These are phyloP conservation scores for Puccinia triticina DNA, from an alignment of 1,284 basidiomycete species.

Conservation along the genomic window DNA sequence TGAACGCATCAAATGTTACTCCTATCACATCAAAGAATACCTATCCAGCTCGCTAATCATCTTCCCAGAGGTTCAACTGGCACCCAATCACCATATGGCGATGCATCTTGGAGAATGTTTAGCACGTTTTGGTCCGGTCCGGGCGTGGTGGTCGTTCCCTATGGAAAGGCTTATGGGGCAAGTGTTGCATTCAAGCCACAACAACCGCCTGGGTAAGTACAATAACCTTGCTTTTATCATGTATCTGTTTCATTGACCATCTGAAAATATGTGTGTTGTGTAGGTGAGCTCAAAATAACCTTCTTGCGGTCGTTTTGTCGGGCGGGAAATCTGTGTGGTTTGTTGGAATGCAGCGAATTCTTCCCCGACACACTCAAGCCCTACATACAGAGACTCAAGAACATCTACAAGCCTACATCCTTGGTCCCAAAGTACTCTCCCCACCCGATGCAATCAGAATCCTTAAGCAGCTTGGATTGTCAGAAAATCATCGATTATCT, in stretches of 20 bases:
- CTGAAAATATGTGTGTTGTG: too few relatives aligned
- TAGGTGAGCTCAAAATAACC: slow-evolving; percentile 12
- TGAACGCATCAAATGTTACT: slow-evolving; percentile 1
- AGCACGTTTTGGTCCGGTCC: slow-evolving; percentile 18
- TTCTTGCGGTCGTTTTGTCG: background rate
- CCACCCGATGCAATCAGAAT: background rate
- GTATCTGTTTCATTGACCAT: background rate
- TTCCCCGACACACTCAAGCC: background rate
- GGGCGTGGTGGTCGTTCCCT: slow-evolving; percentile 45
- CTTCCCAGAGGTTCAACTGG: slow-evolving; percentile 9
- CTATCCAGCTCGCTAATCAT: slow-evolving; percentile 26
- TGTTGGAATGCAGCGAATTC: background rate
- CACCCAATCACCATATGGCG: slow-evolving; percentile 44
- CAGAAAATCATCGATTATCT: background rate
- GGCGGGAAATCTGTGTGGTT: background rate
- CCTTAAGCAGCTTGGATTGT: background rate
- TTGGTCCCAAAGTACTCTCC: background rate
- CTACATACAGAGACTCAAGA: background rate
- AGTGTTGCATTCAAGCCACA: slow-evolving; percentile 20
- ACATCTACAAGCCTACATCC: background rate
- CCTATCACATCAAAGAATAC: slow-evolving; percentile 25
- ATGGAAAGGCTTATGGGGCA: slow-evolving; percentile 37
- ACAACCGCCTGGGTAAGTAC: slow-evolving; percentile 24
- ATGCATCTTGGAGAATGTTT: slow-evolving; percentile 34
- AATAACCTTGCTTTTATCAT: background rate